Evolutionary conservation across 805 yeast genomes (phyloP), one percentile per base, ranked within the genome.

Genomic region (Dipodascopsis tothii): DNA sequence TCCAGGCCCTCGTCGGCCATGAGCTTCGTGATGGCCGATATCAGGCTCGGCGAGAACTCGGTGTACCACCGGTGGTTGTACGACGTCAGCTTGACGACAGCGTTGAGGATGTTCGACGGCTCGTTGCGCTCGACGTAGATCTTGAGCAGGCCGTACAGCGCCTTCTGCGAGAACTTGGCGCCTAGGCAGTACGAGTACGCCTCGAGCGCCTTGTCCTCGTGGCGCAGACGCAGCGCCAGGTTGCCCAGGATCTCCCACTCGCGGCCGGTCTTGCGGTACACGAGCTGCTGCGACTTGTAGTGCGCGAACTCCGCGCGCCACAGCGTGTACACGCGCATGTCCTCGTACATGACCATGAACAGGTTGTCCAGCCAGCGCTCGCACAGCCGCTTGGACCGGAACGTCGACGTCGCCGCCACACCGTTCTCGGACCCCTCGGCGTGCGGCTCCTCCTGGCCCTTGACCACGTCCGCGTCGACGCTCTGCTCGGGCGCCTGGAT

Each of bases 31-130:
- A 52, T 43, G 25, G 48, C 46, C 4, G 21, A 30, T 9, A 47
- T 33, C 44, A 52, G 21, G 6, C 23, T n/a, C 33, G 56, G 56
- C 20, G 56, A 52, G 35, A 46, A 51, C 48, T 90, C 96, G 51
- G 80, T 75, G 66, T 90, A 94, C 98, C 98, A 92, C 59, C 98
- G 77, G 63, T 88, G 96, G 60, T 86, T 83, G 96, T 97, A 94
- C n/a, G 92, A 94, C n/a, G 81, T 67, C 41, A 92, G 67, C 56
- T 82, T 83, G 28, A 88, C 84, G 44, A 79, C 65, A 19, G 81
- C 67, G 45, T 81, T 86, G 46, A 88, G 68, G 9, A 85, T 76
- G 50, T 72, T 69, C 40, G 71, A 74, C 21, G 47, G 42, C 42
- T 48, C 51, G 28, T 60, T 54, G 32, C 60, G 64, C 50, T 63